Evolutionary conservation across 106 monocot species (phyloP), one percentile per base, ranked within the genome.

Genomic region (Iris macrosiphon): DNA sequence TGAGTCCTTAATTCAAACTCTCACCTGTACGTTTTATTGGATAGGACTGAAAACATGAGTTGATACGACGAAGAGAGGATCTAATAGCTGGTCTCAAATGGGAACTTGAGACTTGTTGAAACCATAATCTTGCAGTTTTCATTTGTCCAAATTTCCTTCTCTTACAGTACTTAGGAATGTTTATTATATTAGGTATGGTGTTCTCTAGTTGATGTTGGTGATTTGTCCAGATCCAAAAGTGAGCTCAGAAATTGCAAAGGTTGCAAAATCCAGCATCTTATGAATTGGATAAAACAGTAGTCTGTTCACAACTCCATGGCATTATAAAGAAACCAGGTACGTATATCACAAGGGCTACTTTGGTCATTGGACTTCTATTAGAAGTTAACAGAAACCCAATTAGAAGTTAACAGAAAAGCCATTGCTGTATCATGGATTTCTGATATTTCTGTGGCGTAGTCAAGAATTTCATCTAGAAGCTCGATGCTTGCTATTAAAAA

Each of bases 291-390:
- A 15, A 47, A 47, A 47, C 11, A 47, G 1, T 9, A 11, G 47
- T 47, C 24, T 47, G 47, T 24, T 47, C 11, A 25, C 13, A 24
- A 25, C 7, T 25, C 10, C 44, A 19, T 44, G 12, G 12, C 9
- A 7, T 8, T 47, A 8, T 24, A 25, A 24, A 1, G 8, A 3
- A 47, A 24, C 1, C 25, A n/a, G n/a, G n/a, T n/a, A n/a, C n/a
- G n/a, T 24, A n/a, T 47, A 10, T 1, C 22, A 24, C 24, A 25
- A 25, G 25, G 47, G 45, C 4, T 45, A 45, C 7, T 45, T 45
- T 45, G 45, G 45, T 45, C 45, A 18, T 45, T 45, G 19, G 17
- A 45, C 45, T 22, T 45, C 24, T 8, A 24, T 47, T 47, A n/a
- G n/a, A n/a, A n/a, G n/a, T n/a, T n/a, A n/a, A n/a, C n/a, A n/a